Percentiles rank a stretch among this genome's conserved stretches.
These are phyloP conservation scores for Brettanomyces anomalus DNA, from an alignment of 805 yeast genomes.

Conservation along the genomic window DNA sequence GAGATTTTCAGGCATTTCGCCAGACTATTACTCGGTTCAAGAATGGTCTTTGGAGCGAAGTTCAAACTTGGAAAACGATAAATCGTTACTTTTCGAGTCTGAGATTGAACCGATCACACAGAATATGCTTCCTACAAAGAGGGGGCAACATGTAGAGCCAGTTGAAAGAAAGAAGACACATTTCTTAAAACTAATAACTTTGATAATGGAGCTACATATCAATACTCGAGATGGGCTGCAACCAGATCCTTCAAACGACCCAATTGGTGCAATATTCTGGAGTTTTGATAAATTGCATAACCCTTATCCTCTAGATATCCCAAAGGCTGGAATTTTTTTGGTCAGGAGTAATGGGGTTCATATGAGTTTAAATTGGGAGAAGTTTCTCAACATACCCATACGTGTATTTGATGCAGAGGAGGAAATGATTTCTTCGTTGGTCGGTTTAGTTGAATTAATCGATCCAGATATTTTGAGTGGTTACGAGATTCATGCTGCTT, in stretches of 20 bases:
- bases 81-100: constrained; percentile 25
- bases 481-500: constrained; percentile 65
- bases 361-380: background rate
- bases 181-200: constrained; percentile 42
- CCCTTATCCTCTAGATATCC: constrained; percentile 25
- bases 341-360: constrained; percentile 4
- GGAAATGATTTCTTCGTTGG: constrained; percentile 47
- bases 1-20: constrained; percentile 39
- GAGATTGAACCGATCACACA: constrained; percentile 45
- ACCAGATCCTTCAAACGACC: constrained; percentile 64
- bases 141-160: constrained; percentile 21
- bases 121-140: constrained; percentile 30
- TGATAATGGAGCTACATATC: constrained; percentile 62
- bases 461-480: constrained; percentile 91
- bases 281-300: constrained; percentile 37
- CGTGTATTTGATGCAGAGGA: constrained; percentile 43
- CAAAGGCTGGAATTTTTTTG: constrained; percentile 30
- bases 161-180: constrained; percentile 26
- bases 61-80: background rate
- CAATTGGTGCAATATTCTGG: constrained; percentile 57
- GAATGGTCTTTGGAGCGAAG: background rate
- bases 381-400: constrained; percentile 18
- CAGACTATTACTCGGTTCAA: constrained; percentile 31
- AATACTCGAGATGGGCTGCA: constrained; percentile 36
- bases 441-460: constrained; percentile 43